These are phyloP conservation scores for Phytophthora sp. DNA, from an alignment of 352 stramenopile genomes.

Conservation along the genomic window DNA sequence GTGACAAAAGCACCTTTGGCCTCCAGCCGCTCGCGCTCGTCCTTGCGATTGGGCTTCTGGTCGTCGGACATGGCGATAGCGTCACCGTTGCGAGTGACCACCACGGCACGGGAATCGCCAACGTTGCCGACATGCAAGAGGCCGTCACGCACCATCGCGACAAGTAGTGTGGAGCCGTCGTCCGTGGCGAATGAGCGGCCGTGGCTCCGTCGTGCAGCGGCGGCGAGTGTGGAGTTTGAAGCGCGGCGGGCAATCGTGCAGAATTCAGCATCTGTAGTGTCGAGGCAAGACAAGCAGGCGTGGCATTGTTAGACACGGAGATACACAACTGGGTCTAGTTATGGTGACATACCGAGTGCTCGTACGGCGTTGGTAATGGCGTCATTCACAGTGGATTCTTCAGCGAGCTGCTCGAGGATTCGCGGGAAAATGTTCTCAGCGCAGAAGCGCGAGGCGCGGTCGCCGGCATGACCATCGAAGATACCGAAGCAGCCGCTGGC, in stretches of 20 bases:
- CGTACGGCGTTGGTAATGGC: slow-evolving; percentile 69
- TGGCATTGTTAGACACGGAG: slow-evolving; percentile 3
- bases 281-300: slow-evolving; percentile 1
- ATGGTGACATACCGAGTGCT: slow-evolving; percentile 51
- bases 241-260: slow-evolving; percentile 59
- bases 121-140: slow-evolving; percentile 83
- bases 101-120: slow-evolving; percentile 79
- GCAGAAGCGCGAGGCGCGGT: slow-evolving; percentile 80
- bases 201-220: slow-evolving; percentile 26
- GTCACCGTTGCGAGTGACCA: slow-evolving; percentile 64
- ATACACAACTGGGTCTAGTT: not conserved
- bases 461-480: slow-evolving; percentile 84
- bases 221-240: slow-evolving; percentile 39
- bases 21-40: slow-evolving; percentile 75
- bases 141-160: slow-evolving; percentile 76
- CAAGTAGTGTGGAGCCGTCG: slow-evolving; percentile 78
- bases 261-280: slow-evolving; percentile 68
- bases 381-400: slow-evolving; percentile 44
- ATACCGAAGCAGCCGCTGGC: slow-evolving; percentile 80
- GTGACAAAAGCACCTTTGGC: slow-evolving; percentile 75
- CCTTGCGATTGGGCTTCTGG: slow-evolving; percentile 82
- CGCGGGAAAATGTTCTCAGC: slow-evolving; percentile 75
- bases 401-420: slow-evolving; percentile 56
- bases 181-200: slow-evolving; percentile 66
- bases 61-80: slow-evolving; percentile 72